phyloP scores from a whole-genome alignment of 78 protist species.

The Dictyostelium capitatum region DNA sequence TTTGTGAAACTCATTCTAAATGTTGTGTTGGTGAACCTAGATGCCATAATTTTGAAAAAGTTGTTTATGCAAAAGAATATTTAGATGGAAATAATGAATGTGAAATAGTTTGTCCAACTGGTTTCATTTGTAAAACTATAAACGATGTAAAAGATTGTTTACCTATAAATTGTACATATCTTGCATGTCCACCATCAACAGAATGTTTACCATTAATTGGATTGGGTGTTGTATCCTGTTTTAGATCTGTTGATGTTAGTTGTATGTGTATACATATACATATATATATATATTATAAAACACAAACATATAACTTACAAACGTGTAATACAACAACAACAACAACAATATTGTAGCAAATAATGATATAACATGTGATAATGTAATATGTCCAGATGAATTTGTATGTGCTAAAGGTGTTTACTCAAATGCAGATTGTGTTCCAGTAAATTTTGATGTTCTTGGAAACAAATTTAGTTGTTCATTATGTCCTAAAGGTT shows the following conservation, averaged over 20 bases:
- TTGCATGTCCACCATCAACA: neutral
- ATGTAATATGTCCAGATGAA: neutral
- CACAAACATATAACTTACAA: neutral
- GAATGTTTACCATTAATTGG: constrained; percentile 22
- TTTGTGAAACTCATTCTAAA: neutral
- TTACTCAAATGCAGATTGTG: constrained; percentile 43
- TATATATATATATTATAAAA: neutral
- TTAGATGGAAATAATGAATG: constrained; percentile 3
- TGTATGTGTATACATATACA: neutral
- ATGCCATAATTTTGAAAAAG: neutral
- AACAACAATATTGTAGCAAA: neutral
- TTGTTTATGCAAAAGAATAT: neutral
- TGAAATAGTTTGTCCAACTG: neutral
- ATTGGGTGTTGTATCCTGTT: constrained; percentile 28
- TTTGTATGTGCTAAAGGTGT: constrained; percentile 45
- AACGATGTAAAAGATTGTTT: neutral
- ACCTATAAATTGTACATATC: constrained; percentile 10
- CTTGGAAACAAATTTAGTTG: neutral
- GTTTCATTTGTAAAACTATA: constrained; percentile 1
- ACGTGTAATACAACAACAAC: too few species aligned
- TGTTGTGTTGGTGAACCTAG: neutral
- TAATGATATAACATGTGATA: constrained; percentile 10
- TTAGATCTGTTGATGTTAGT: neutral
- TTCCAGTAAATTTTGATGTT: neutral
- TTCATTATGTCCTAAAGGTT: neutral